Percentiles rank a stretch among this genome's conserved stretches.
phyloP scores from a whole-genome alignment of 2,329 filamentous ascomycete species.

The Penicillium sp. region DNA sequence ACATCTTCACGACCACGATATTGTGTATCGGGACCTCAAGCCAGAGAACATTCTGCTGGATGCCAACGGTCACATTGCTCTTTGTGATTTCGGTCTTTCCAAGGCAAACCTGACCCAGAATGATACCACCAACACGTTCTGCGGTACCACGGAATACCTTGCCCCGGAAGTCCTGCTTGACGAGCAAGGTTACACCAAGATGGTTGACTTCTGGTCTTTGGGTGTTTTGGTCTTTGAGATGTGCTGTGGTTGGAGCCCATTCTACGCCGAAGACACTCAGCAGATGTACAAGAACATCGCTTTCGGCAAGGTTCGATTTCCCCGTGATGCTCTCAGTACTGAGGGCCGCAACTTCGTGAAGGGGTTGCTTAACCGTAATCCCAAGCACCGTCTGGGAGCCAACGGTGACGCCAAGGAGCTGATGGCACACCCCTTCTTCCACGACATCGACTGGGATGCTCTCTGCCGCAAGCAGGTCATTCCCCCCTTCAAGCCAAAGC shows the following conservation, averaged over 20 bases:
- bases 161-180: conserved; percentile 93
- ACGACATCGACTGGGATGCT: conserved; percentile 87
- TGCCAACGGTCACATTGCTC: conserved; percentile 93
- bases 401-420: conserved; percentile 89
- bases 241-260: conserved; percentile 99
- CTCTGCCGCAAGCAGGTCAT: conserved; percentile 87
- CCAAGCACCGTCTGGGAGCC: conserved; percentile 89
- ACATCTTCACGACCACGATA: conserved; percentile 93
- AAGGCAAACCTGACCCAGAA: conserved; percentile 97
- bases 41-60: conserved; percentile 97
- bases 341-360: conserved; percentile 98
- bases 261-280: conserved; percentile 98
- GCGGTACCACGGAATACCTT: conserved; percentile 95
- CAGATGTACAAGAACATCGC: conserved; percentile 99
- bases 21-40: conserved; percentile 96
- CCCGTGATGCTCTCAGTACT: conserved; percentile 86
- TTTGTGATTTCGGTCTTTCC: conserved; percentile 95
- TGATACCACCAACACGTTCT: conserved; percentile 98
- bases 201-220: conserved; percentile 99
- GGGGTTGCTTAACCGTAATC: conserved; percentile 92
- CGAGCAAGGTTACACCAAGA: conserved; percentile 97
- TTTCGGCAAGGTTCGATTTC: conserved; percentile 96
- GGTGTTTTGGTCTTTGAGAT: conserved; percentile 98
- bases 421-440: conserved; percentile 92
- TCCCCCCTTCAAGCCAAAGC: conserved; percentile 94